Evolutionary conservation across 352 stramenopile genomes (phyloP), one percentile per base, ranked within the genome.

Genomic region (Phytophthora agathidicida): DNA sequence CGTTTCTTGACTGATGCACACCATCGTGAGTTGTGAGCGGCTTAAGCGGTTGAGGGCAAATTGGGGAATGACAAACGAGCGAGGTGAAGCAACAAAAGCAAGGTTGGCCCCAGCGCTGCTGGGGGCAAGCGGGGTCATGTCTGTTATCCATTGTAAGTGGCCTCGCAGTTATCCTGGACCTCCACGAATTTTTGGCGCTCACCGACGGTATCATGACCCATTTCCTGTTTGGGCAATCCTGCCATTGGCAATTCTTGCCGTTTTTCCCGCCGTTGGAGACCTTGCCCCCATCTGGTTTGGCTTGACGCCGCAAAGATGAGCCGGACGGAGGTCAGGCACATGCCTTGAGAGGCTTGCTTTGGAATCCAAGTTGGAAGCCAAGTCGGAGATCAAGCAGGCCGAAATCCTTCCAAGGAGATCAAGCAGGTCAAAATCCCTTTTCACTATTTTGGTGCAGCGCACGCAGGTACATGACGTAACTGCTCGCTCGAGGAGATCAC

Each of bases 211-310:
- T 58, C 30, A 24, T 17, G 33, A 61, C 39, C 49, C 58, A 61
- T 50, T 44, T 49, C 14, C 49, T 61, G 57, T 61, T 55, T 48
- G 42, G 23, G 30, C 20, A 31, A 44, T 22, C 46, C 49, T 66
- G 33, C 13, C 8, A 66, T 61, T 13, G n/a, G 5, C 20, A 24
- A 66, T 61, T 19, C n/a, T 43, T 24, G 30, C 13, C 24, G 10
- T n/a, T 61, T 66, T 61, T 66, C 50, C 57, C 58, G 58, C 49
- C 41, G 58, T 61, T 66, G 58, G 16, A 66, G 58, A 30, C n/a
- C 24, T 33, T 17, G 19, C 11, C 11, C 43, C 27, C 27, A 17
- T 26, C 39, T 13, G 16, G 27, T 4, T 22, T 36, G 30, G 37
- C 45, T 50, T 37, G 26, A 6, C 38, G 22, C 26, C 16, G 23